A percentile compares a stretch with the other conserved stretches of the same genome.
Evolutionary conservation across 495 filamentous ascomycete species (phyloP).

Genomic region (Aspergillus panamensis): DNA sequence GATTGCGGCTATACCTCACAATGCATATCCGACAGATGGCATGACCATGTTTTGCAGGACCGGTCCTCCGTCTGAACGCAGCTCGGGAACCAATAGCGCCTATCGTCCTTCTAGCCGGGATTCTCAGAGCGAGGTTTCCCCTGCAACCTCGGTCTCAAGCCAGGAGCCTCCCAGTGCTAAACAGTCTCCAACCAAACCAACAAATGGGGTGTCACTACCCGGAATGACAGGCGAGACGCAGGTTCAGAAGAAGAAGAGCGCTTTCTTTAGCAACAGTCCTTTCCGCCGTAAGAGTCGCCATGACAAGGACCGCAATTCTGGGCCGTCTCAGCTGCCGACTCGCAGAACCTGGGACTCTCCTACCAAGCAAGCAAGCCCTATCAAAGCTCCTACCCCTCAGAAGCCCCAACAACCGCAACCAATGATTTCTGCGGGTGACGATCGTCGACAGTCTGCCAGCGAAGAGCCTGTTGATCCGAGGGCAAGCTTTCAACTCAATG

Average conservation of each 20-base stretch:
- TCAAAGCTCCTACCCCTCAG: slow-evolving; percentile 26
- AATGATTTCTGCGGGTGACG: slow-evolving; percentile 3
- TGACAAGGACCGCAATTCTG: slow-evolving; percentile 64
- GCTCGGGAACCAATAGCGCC: slow-evolving; percentile 64
- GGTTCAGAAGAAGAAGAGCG: slow-evolving; percentile 77
- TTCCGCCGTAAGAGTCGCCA: slow-evolving; percentile 90
- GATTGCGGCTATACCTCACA: slow-evolving; percentile 73
- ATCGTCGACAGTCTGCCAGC: slow-evolving; percentile 46
- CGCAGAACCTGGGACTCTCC: slow-evolving; percentile 42
- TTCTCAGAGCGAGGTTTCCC: slow-evolving; percentile 86
- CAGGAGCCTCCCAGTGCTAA: slow-evolving; percentile 64
- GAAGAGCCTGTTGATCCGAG: slow-evolving; percentile 92
- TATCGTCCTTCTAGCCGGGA: slow-evolving; percentile 82
- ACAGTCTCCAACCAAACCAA: slow-evolving; percentile 66
- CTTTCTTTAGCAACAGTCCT: slow-evolving; percentile 93
- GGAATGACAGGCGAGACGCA: slow-evolving; percentile 57
- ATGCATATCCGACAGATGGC: slow-evolving; percentile 91
- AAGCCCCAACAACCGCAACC: slow-evolving; percentile 14
- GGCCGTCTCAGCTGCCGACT: slow-evolving; percentile 28
- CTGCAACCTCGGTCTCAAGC: slow-evolving; percentile 87
- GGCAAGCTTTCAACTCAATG: slow-evolving; percentile 90
- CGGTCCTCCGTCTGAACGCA: slow-evolving; percentile 79
- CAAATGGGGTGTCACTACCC: slow-evolving; percentile 44
- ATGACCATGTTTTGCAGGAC: slow-evolving; percentile 98
- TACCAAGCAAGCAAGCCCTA: slow-evolving; percentile 32